Percentiles rank a stretch among this genome's conserved stretches.
These are phyloP conservation scores for Trichophyton rubrum DNA, from an alignment of 2,329 filamentous ascomycete genomes.

Conservation along the genomic window DNA sequence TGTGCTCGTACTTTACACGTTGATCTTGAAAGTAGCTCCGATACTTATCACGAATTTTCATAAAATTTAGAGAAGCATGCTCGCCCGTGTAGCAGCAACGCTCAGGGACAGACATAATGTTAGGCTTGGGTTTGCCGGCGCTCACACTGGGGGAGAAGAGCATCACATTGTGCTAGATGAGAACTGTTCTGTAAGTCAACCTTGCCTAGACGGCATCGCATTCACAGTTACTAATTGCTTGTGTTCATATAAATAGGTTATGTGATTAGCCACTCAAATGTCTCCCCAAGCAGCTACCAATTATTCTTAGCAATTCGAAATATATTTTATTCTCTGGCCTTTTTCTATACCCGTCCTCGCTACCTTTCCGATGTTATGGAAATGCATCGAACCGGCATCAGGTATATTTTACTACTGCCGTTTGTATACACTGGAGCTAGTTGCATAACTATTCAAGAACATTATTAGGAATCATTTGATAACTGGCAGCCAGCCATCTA, in stretches of 20 bases:
- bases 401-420: not conserved
- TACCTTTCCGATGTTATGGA: not conserved
- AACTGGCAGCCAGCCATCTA: not conserved
- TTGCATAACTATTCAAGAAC: not conserved
- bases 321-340: not conserved
- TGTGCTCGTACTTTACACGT: not conserved
- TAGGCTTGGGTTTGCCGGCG: conserved; percentile 14
- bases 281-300: not conserved
- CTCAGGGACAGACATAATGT: conserved; percentile 28
- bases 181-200: conserved; percentile 31
- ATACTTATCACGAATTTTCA: conserved; percentile 12
- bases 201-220: not conserved
- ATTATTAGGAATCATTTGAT: not conserved
- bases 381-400: not conserved
- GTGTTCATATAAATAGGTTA: not conserved
- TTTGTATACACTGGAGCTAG: not conserved
- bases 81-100: conserved; percentile 33
- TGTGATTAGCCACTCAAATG: not conserved
- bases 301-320: not conserved
- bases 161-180: conserved; percentile 29
- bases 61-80: conserved; percentile 33
- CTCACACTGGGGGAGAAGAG: conserved; percentile 19
- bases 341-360: not conserved
- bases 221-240: not conserved
- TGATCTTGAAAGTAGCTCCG: not conserved